Evolutionary conservation across 352 stramenopile genomes (phyloP), one percentile per base, ranked within the genome.

Genomic region (Salisapilia sapeloensis): DNA sequence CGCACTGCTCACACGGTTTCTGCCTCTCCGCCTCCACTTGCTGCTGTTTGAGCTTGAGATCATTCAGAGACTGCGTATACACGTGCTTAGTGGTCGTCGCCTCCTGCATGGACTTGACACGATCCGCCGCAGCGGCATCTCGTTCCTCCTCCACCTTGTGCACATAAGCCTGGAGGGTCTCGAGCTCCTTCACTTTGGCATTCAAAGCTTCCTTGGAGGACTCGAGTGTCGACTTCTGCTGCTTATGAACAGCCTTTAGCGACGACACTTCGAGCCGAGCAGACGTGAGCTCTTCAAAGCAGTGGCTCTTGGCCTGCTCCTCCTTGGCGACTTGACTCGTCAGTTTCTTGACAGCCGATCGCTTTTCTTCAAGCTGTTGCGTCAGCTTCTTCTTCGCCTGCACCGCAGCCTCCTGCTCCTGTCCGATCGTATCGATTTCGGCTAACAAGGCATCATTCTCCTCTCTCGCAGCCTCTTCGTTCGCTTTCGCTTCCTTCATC

Each of bases 351-450:
- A 63, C 64, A 10, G 60, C 53, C 15, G 61, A 77, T n/a, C 74
- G 65, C 20, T 82, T 84, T 21, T 86, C 71, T 22, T 83, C 65
- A 18, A 87, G 49, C 31, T 90, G 74, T 33, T 80, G 58, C 20
- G 71, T 15, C 11, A 78, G 54, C 40, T 85, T 90, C 43, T 83
- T 85, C 5, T 72, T 65, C 16, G 49, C 50, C 22, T 78, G 60
- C 6, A 70, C 67, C 32, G 62, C 37, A 9, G 56, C 40, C 23
- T 85, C 63, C 22, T 84, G 38, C 18, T 83, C 64, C 24, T 65
- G 66, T 16, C 37, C 39, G 15, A 87, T 56, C 6, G 56, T 60
- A 13, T 83, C 67, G 32, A 90, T 83, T 40, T 90, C 75, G 2
- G 50, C 31, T 9, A 84, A 46, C 13, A 86, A 36, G 0, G 67